phyloP scores from a whole-genome alignment of 352 stramenopile genomes.

The Phytophthora rubi region DNA sequence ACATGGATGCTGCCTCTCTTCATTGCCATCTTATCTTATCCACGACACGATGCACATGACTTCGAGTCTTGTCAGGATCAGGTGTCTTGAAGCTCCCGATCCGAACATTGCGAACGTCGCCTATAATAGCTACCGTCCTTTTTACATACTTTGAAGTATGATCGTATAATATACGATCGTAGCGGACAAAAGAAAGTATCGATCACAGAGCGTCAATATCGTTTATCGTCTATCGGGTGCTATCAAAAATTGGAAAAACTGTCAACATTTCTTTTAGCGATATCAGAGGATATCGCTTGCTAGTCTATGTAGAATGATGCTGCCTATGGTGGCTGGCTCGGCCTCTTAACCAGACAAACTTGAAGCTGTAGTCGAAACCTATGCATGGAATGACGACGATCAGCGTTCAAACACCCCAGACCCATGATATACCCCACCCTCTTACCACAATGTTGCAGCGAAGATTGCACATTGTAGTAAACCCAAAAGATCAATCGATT shows the following conservation, averaged over 20 bases:
- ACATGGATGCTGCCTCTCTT: constrained; percentile 6
- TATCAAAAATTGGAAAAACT: too few relatives aligned
- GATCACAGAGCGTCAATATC: too few relatives aligned
- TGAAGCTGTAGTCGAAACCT: constrained; percentile 3
- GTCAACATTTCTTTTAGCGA: too few relatives aligned
- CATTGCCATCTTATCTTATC: constrained; percentile 18
- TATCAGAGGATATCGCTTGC: too few relatives aligned
- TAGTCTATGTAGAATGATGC: not conserved
- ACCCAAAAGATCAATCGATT: constrained; percentile 47
- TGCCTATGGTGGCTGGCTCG: not conserved
- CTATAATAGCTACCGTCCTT: not conserved
- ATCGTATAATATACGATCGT: too few relatives aligned
- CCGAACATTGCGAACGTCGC: not conserved
- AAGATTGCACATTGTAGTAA: constrained; percentile 34
- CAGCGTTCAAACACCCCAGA: not conserved
- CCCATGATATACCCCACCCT: not conserved
- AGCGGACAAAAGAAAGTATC: too few relatives aligned
- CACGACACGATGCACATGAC: not conserved
- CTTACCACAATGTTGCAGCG: constrained; percentile 36
- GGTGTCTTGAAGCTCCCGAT: not conserved
- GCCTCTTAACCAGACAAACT: constrained; percentile 28
- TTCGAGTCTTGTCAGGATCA: constrained; percentile 25
- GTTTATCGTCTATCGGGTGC: too few relatives aligned
- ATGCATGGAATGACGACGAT: not conserved
- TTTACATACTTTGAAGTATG: too few relatives aligned